Percentiles rank a stretch among this genome's conserved stretches.
Conservation (phyloP, 164 flowering plant genomes). For the Houttuynia cordata region DNA sequence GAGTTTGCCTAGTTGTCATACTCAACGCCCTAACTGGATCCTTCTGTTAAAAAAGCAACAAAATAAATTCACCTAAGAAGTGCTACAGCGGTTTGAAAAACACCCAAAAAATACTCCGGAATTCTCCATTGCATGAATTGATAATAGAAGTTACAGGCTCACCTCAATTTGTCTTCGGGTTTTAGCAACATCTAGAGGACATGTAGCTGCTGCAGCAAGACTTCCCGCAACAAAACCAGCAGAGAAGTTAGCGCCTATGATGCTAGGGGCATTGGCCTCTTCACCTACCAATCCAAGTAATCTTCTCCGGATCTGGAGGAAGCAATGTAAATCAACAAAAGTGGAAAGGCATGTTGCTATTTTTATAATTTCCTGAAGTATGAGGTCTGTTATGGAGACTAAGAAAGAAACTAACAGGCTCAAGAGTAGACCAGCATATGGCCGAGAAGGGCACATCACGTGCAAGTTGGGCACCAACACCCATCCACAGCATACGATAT, state of each 20-base stretch:
- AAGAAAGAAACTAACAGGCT: slow-evolving; percentile 48
- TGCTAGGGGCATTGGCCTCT: slow-evolving; percentile 39
- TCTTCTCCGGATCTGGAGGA: slow-evolving; percentile 48
- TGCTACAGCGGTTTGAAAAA: background rate
- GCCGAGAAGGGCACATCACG: slow-evolving; percentile 99
- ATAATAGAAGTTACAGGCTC: background rate
- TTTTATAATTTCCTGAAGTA: background rate
- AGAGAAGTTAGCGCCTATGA: slow-evolving; percentile 75
- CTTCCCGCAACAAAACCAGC: slow-evolving; percentile 93
- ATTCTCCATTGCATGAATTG: background rate
- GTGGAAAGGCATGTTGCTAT: background rate
- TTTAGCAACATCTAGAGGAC: slow-evolving; percentile 95
- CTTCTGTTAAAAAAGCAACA: slow-evolving; percentile 36
- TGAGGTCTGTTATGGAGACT: background rate
- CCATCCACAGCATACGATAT: slow-evolving; percentile 82
- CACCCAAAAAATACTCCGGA: background rate
- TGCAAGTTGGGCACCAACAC: slow-evolving; percentile 94
- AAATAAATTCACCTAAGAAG: background rate
- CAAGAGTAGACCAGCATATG: slow-evolving; percentile 95
- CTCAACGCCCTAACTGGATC: slow-evolving; percentile 60
- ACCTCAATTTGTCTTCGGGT: slow-evolving; percentile 97
- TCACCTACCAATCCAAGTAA: slow-evolving; percentile 47
- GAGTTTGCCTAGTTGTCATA: slow-evolving; percentile 70
- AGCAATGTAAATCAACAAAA: background rate
- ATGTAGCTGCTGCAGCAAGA: slow-evolving; percentile 91